Conservation (phyloP, 2,329 filamentous ascomycete species). For the Fusarium equiseti region DNA sequence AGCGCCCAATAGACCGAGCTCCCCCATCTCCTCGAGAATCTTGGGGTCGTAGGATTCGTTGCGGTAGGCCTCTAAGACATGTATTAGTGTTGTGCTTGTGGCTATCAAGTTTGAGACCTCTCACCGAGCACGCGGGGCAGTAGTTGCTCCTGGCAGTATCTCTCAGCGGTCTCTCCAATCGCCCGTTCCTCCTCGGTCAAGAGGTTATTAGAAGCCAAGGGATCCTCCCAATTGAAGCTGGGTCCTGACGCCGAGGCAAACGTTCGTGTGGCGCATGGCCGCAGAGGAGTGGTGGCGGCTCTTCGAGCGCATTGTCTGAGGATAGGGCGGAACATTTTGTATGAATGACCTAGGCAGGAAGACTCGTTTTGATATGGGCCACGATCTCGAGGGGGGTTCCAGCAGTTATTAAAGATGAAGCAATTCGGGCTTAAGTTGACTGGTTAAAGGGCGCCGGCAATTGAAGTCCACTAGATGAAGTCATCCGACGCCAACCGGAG, state of each 20-base stretch:
- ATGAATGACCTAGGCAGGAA: background rate
- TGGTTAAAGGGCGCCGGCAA: slow-evolving; percentile 38
- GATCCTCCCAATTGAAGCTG: slow-evolving; percentile 91
- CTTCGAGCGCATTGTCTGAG: slow-evolving; percentile 48
- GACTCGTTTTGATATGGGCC: background rate
- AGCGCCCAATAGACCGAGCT: slow-evolving; percentile 87
- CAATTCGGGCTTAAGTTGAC: slow-evolving; percentile 23
- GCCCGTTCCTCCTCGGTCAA: slow-evolving; percentile 92
- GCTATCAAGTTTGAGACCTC: slow-evolving; percentile 8
- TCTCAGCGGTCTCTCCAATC: slow-evolving; percentile 89
- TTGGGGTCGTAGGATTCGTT: slow-evolving; percentile 88
- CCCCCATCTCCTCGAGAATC: slow-evolving; percentile 92
- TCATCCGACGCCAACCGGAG: slow-evolving; percentile 50
- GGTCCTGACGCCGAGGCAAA: slow-evolving; percentile 54
- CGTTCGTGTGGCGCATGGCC: slow-evolving; percentile 48
- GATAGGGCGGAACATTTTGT: slow-evolving; percentile 50
- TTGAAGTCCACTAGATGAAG: slow-evolving; percentile 44
- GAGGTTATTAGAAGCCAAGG: slow-evolving; percentile 78
- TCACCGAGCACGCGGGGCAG: slow-evolving; percentile 86
- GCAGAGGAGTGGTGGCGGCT: slow-evolving; percentile 34
- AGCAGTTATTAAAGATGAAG: slow-evolving; percentile 40
- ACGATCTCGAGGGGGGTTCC: slow-evolving; percentile 3
- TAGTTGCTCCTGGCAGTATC: slow-evolving; percentile 93
- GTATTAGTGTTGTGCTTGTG: slow-evolving; percentile 18
- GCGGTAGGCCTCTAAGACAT: slow-evolving; percentile 77